These are phyloP conservation scores for Nemophila menziesii DNA, from an alignment of 257 asterid species.

Conservation along the genomic window DNA sequence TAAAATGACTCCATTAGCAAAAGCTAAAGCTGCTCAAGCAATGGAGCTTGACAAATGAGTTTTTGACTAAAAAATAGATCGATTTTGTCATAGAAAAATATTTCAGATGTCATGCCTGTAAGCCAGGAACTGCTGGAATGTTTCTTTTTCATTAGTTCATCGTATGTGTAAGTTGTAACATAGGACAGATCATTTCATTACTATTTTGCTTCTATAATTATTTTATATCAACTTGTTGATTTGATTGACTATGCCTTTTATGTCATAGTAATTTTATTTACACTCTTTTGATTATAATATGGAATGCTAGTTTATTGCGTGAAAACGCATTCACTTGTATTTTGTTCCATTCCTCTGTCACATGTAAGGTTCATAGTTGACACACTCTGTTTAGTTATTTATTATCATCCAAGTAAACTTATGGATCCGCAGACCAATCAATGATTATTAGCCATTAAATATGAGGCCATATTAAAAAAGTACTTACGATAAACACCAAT, in stretches of 20 bases:
- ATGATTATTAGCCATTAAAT: no score
- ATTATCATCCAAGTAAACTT: no score
- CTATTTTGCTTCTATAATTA: background rate
- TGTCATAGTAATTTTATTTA: no score
- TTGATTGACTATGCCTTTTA: background rate
- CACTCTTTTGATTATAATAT: background rate
- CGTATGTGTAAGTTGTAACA: background rate
- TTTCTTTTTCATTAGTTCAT: background rate
- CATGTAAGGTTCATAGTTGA: no score
- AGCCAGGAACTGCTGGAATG: no score
- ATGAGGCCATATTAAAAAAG: no score
- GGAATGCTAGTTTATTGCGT: background rate
- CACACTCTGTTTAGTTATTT: no score
- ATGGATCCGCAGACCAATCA: no score
- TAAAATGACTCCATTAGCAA: conserved; percentile 70
- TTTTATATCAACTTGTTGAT: background rate
- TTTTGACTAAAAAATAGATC: background rate
- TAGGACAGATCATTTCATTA: background rate
- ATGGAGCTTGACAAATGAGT: conserved; percentile 85
- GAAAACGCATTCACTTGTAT: background rate
- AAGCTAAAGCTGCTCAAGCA: conserved; percentile 97
- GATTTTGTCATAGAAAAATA: background rate
- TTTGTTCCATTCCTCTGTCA: no score
- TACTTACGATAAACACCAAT: no score
- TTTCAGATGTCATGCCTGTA: background rate